Evolutionary conservation across 2,329 filamentous ascomycete species (phyloP).

Genomic region (Zymoseptoria brevis): DNA sequence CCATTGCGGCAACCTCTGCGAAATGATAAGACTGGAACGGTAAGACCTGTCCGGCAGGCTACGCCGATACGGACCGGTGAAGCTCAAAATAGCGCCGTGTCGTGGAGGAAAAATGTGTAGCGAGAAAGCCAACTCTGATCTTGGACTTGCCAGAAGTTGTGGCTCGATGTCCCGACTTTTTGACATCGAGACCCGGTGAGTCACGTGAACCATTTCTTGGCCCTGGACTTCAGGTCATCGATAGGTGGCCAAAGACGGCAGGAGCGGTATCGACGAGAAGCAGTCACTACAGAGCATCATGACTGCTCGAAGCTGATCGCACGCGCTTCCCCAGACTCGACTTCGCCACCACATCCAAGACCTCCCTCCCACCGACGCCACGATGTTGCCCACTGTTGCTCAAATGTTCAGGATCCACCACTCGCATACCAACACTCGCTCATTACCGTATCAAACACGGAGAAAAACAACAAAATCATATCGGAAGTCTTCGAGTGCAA

Average conservation of each 20-base stretch:
- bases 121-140: not conserved
- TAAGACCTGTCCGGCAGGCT: not conserved
- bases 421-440: conserved; percentile 44
- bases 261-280: not conserved
- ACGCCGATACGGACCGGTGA: not conserved
- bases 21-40: not conserved
- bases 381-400: conserved; percentile 45
- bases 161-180: not conserved
- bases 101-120: not conserved
- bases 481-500: not conserved
- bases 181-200: not conserved
- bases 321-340: not conserved
- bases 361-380: conserved; percentile 24
- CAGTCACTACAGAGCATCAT: not conserved
- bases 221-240: not conserved
- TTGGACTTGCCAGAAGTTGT: not conserved
- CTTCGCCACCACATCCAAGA: not conserved
- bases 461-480: conserved; percentile 1
- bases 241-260: not conserved
- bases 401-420: conserved; percentile 42
- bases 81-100: not conserved
- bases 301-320: not conserved
- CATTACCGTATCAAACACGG: conserved; percentile 31
- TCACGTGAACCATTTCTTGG: not conserved
- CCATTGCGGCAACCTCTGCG: not conserved